These are phyloP conservation scores for Hypomyces perniciosus DNA, from an alignment of 2,329 filamentous ascomycete genomes.

Conservation along the genomic window DNA sequence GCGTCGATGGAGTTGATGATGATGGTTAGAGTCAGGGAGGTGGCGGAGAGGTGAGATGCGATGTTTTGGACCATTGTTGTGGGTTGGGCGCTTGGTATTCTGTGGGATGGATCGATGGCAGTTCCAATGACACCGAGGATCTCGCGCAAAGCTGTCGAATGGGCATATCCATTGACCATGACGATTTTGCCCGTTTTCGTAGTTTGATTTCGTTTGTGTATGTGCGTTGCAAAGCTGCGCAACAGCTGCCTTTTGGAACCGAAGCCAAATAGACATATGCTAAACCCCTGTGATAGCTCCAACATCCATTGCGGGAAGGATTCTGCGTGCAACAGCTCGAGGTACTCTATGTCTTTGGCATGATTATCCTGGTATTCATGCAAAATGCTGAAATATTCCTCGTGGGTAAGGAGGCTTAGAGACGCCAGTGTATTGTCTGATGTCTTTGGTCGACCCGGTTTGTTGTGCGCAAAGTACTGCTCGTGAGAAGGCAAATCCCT, in stretches of 20 bases:
- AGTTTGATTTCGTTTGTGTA: constrained; percentile 34
- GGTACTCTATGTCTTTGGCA: constrained; percentile 59
- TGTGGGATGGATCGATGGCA: constrained; percentile 49
- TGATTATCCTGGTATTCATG: constrained; percentile 63
- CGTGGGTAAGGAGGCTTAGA: constrained; percentile 73
- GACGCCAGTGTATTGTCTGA: constrained; percentile 78
- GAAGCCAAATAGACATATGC: constrained; percentile 85
- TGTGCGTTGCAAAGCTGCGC: constrained; percentile 67
- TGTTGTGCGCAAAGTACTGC: constrained; percentile 89
- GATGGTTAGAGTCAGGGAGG: constrained; percentile 51
- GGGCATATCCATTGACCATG: constrained; percentile 79
- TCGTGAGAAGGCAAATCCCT: constrained; percentile 80
- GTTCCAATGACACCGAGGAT: constrained; percentile 62
- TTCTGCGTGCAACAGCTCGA: constrained; percentile 69
- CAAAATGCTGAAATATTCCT: constrained; percentile 74
- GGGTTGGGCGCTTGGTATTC: constrained; percentile 55
- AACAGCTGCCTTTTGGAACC: constrained; percentile 79
- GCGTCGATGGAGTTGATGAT: constrained; percentile 86
- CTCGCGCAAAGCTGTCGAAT: constrained; percentile 60
- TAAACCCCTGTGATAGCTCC: constrained; percentile 81
- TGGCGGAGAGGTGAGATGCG: constrained; percentile 49
- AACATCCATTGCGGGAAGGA: constrained; percentile 91
- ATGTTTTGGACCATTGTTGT: constrained; percentile 63
- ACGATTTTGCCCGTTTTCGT: constrained; percentile 51
- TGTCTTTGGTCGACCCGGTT: constrained; percentile 72